phyloP scores from a whole-genome alignment of 805 yeast genomes.

The Groenewaldozyma salmanticensis region DNA sequence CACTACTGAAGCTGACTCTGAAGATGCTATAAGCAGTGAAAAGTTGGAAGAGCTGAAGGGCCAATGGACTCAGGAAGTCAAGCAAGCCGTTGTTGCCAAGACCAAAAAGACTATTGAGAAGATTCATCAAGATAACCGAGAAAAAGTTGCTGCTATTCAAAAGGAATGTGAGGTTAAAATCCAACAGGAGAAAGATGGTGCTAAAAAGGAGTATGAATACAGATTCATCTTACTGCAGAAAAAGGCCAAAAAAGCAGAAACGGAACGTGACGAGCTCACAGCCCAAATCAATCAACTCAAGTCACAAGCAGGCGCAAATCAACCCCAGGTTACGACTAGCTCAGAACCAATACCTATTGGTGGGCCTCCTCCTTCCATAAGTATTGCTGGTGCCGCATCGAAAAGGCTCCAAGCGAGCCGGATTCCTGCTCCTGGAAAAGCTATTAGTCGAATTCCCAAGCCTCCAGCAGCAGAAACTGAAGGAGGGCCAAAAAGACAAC shows the following conservation, averaged over 20 bases:
- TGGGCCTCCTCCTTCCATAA: not conserved
- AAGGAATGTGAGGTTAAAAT: not conserved
- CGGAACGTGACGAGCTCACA: not conserved
- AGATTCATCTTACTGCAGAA: no score
- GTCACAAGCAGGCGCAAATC: not conserved
- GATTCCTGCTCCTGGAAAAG: not conserved
- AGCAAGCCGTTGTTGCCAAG: not conserved
- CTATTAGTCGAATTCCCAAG: not conserved
- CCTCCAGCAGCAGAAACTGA: constrained; percentile 3
- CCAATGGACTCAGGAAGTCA: constrained; percentile 7
- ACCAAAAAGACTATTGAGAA: not conserved
- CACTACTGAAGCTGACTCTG: not conserved
- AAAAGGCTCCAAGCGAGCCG: not conserved
- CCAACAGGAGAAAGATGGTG: not conserved
- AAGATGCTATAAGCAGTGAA: not conserved
- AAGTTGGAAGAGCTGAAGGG: constrained; percentile 12
- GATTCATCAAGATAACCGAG: not conserved
- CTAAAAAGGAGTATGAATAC: not conserved
- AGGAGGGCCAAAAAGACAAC: constrained; percentile 9
- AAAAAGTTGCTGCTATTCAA: not conserved
- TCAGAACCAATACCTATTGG: not conserved
- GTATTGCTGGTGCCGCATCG: not conserved
- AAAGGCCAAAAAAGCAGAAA: not conserved
- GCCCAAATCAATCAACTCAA: not conserved
- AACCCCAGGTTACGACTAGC: not conserved